Percentiles rank a stretch among this genome's conserved stretches.
Conservation (phyloP, 306 rosid genomes). For the Elaeagnus macrophylla region DNA sequence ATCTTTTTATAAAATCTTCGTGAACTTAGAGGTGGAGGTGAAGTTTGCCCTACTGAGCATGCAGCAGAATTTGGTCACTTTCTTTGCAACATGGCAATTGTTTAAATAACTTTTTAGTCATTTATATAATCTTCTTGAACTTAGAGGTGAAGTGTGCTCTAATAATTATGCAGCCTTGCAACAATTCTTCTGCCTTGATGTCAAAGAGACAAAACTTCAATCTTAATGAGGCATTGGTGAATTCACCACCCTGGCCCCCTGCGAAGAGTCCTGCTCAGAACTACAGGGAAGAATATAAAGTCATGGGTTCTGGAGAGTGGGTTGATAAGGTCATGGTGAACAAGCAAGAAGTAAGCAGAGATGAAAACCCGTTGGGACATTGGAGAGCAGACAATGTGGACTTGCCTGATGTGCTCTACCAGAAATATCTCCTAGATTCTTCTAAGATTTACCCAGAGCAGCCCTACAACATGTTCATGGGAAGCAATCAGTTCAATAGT, state of each 20-base stretch:
- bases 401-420: constrained; percentile 59
- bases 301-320: constrained; percentile 68
- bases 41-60: too few relatives aligned
- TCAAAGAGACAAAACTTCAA: constrained; percentile 64
- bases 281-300: constrained; percentile 64
- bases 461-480: constrained; percentile 52
- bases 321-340: constrained; percentile 97
- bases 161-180: constrained; percentile 46
- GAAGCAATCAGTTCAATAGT: constrained; percentile 45
- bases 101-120: too few relatives aligned
- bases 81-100: too few relatives aligned
- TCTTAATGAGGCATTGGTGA: constrained; percentile 64
- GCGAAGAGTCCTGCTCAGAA: constrained; percentile 50
- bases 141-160: not conserved
- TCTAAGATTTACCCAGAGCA: constrained; percentile 54
- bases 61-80: too few relatives aligned
- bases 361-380: constrained; percentile 46
- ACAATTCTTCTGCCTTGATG: constrained; percentile 39
- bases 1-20: too few relatives aligned
- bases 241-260: constrained; percentile 92
- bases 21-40: too few relatives aligned
- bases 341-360: constrained; percentile 59
- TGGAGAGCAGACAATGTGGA: constrained; percentile 70
- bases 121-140: constrained; percentile 3
- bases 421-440: constrained; percentile 79